Evolutionary conservation across 2,329 filamentous ascomycete genomes (phyloP).

Genomic region (Nectriaceae sp.): DNA sequence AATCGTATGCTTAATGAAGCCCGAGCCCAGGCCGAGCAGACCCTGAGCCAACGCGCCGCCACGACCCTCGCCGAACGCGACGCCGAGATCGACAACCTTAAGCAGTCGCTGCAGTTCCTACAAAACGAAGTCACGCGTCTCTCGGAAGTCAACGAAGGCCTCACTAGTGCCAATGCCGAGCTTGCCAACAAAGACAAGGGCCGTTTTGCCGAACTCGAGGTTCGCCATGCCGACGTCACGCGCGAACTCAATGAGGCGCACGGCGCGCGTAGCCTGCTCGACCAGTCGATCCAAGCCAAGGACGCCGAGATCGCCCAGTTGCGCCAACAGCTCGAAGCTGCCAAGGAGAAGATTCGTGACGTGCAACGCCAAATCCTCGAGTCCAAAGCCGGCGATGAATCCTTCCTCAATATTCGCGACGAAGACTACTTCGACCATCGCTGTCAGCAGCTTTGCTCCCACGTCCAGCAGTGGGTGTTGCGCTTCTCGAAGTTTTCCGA

Average conservation of each 20-base stretch:
- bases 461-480: slow-evolving; percentile 96
- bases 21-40: slow-evolving; percentile 68
- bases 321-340: slow-evolving; percentile 74
- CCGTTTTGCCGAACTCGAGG: slow-evolving; percentile 67
- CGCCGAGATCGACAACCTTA: slow-evolving; percentile 81
- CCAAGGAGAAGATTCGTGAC: slow-evolving; percentile 62
- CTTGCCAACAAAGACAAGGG: slow-evolving; percentile 75
- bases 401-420: slow-evolving; percentile 79
- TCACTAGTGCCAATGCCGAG: slow-evolving; percentile 75
- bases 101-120: slow-evolving; percentile 75
- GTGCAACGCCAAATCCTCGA: slow-evolving; percentile 56
- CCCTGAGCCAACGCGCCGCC: slow-evolving; percentile 65
- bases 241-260: slow-evolving; percentile 71
- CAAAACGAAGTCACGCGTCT: slow-evolving; percentile 81
- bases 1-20: slow-evolving; percentile 79
- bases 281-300: slow-evolving; percentile 72
- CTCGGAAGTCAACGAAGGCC: slow-evolving; percentile 78
- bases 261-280: slow-evolving; percentile 62
- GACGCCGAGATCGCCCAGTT: slow-evolving; percentile 81
- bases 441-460: slow-evolving; percentile 92
- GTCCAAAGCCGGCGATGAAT: slow-evolving; percentile 61
- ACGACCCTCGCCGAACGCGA: slow-evolving; percentile 78
- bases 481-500: slow-evolving; percentile 98
- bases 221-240: slow-evolving; percentile 64
- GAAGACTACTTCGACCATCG: slow-evolving; percentile 95